Conservation (phyloP, 2,329 filamentous ascomycete species). For the Claviceps digitariae region DNA sequence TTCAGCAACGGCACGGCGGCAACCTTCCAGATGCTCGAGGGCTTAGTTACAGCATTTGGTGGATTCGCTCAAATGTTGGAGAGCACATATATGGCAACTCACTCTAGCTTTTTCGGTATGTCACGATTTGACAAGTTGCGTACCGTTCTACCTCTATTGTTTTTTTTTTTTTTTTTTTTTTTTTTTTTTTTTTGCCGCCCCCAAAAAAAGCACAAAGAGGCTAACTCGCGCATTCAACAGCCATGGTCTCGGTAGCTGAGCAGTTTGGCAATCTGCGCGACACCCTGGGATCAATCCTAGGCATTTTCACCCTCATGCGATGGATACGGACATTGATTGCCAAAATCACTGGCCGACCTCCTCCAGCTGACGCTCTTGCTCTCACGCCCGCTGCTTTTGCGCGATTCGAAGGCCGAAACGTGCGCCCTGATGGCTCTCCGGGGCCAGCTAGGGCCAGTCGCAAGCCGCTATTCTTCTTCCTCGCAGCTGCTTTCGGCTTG, state of each 20-base stretch:
- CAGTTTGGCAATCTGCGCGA: constrained; percentile 90
- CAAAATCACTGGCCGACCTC: constrained; percentile 82
- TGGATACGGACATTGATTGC: constrained; percentile 89
- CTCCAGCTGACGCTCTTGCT: constrained; percentile 72
- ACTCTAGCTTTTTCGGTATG: constrained; percentile 95
- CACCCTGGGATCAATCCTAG: constrained; percentile 82
- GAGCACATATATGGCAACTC: constrained; percentile 98
- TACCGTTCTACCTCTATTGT: neutral
- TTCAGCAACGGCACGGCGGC: constrained; percentile 92
- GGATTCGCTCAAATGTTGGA: constrained; percentile 99
- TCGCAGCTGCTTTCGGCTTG: constrained; percentile 84
- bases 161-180: too few relatives aligned
- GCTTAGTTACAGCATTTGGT: constrained; percentile 89
- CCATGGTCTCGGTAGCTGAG: constrained; percentile 96
- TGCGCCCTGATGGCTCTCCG: constrained; percentile 47
- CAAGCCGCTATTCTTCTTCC: constrained; percentile 93
- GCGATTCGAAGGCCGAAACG: constrained; percentile 61
- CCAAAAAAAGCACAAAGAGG: too few relatives aligned
- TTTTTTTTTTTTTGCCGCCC: too few relatives aligned
- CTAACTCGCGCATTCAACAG: constrained; percentile 27
- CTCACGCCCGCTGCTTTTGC: constrained; percentile 88
- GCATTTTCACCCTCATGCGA: constrained; percentile 89
- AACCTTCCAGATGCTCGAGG: constrained; percentile 97
- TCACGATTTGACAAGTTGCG: constrained; percentile 20
- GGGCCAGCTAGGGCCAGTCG: constrained; percentile 63